phyloP scores from a whole-genome alignment of 345 rosid genomes.

The Toxicodendron radicans region DNA sequence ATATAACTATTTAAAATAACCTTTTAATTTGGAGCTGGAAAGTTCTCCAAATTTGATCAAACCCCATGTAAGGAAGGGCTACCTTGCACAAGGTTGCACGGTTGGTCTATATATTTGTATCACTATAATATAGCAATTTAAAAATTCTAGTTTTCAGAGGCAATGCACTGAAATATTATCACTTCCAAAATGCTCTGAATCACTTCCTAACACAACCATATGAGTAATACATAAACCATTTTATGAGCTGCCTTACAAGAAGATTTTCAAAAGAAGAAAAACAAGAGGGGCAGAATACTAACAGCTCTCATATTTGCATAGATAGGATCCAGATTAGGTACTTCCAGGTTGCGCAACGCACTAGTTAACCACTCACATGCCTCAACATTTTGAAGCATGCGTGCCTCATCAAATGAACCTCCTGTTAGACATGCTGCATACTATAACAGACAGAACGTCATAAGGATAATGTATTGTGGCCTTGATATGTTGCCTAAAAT shows the following conservation, averaged over 20 bases:
- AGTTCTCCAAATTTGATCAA: background rate
- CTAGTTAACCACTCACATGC: conserved; percentile 98
- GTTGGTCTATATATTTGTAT: background rate
- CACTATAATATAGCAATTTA: background rate
- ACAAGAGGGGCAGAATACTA: conserved; percentile 31
- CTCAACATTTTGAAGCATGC: conserved; percentile 87
- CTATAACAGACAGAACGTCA: conserved; percentile 47
- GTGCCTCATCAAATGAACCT: conserved; percentile 91
- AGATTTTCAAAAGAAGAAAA: conserved; percentile 7
- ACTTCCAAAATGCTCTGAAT: no score
- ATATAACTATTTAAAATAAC: no score
- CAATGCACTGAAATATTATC: background rate
- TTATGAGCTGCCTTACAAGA: background rate
- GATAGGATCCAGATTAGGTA: conserved; percentile 74
- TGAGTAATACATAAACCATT: background rate
- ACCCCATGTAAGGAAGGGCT: background rate
- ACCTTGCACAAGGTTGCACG: background rate
- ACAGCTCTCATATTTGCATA: conserved; percentile 93
- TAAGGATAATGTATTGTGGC: conserved; percentile 22
- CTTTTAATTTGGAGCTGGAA: background rate
- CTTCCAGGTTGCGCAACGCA: conserved; percentile 76
- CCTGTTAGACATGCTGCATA: conserved; percentile 81
- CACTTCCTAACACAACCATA: background rate
- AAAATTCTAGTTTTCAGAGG: background rate
- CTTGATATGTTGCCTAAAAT: conserved; percentile 3